These are phyloP conservation scores for Phaeoacremonium minimum DNA, from an alignment of 2,329 filamentous ascomycete species.

Conservation along the genomic window DNA sequence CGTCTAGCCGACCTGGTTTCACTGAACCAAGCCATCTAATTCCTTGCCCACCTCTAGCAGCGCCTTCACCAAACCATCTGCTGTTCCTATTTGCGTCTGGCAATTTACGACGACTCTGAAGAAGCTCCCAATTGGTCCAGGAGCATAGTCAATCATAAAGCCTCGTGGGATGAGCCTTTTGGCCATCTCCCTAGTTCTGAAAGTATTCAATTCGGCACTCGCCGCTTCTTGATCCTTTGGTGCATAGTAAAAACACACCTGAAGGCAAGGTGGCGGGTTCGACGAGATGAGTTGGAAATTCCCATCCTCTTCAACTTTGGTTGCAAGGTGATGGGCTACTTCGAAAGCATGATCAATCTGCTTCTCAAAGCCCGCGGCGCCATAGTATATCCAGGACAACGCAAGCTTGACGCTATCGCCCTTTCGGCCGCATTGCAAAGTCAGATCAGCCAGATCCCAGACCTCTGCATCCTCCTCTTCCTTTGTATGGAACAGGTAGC, in stretches of 20 bases:
- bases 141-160: slow-evolving; percentile 61
- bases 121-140: slow-evolving; percentile 50
- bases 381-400: slow-evolving; percentile 86
- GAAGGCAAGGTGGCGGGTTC: slow-evolving; percentile 80
- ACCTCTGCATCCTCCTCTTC: slow-evolving; percentile 43
- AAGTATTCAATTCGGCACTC: slow-evolving; percentile 40
- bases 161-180: slow-evolving; percentile 42
- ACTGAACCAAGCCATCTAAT: too few relatives aligned
- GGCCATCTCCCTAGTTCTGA: slow-evolving; percentile 43
- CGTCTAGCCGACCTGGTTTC: too few relatives aligned
- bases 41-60: slow-evolving; percentile 41
- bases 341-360: slow-evolving; percentile 72
- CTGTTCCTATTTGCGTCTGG: slow-evolving; percentile 46
- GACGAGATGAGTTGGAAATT: slow-evolving; percentile 70
- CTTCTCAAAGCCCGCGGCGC: slow-evolving; percentile 64
- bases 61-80: slow-evolving; percentile 49
- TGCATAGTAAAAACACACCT: slow-evolving; percentile 91
- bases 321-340: slow-evolving; percentile 65
- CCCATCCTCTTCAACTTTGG: slow-evolving; percentile 45
- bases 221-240: slow-evolving; percentile 46
- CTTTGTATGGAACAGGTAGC: slow-evolving; percentile 71
- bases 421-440: slow-evolving; percentile 85
- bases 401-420: slow-evolving; percentile 86
- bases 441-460: slow-evolving; percentile 89
- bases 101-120: slow-evolving; percentile 57